phyloP scores from a whole-genome alignment of 2,329 filamentous ascomycete genomes.

The Penicillium occitanis region DNA sequence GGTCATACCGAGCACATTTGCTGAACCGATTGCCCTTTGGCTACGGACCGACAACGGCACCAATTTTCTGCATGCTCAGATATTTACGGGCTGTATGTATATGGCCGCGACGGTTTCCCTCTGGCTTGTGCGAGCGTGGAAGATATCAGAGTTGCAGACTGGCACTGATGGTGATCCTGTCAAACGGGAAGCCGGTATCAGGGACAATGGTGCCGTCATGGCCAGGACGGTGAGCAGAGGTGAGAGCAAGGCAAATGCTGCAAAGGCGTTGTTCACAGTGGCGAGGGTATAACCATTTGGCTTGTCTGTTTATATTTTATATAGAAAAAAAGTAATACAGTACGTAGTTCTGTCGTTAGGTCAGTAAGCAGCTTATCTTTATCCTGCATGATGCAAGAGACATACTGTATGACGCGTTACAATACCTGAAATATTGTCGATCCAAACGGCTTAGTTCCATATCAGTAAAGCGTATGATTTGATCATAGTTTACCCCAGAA shows the following conservation, averaged over 20 bases:
- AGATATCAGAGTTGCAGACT: constrained; percentile 4
- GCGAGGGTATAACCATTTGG: background rate
- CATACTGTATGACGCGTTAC: background rate
- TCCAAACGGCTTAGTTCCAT: background rate
- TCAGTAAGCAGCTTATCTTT: background rate
- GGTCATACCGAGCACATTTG: constrained; percentile 16
- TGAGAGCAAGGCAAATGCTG: background rate
- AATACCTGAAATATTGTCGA: background rate
- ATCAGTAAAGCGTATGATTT: background rate
- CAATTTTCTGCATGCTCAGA: constrained; percentile 7
- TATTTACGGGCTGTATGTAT: constrained; percentile 10
- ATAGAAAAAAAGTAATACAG: background rate
- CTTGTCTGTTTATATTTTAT: too few relatives aligned
- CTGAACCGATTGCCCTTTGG: constrained; percentile 13
- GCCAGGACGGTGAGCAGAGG: background rate
- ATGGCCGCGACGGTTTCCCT: constrained; percentile 8
- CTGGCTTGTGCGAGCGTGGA: constrained; percentile 11
- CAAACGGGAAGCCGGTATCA: background rate
- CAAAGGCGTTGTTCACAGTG: background rate
- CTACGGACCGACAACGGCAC: background rate
- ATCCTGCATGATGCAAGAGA: background rate
- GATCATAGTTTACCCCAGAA: background rate
- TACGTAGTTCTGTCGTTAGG: background rate
- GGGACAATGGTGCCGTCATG: background rate
- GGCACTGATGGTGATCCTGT: background rate